Evolutionary conservation across 2,329 filamentous ascomycete genomes (phyloP), one percentile per base, ranked within the genome.

Genomic region (Juglanconis sp.): DNA sequence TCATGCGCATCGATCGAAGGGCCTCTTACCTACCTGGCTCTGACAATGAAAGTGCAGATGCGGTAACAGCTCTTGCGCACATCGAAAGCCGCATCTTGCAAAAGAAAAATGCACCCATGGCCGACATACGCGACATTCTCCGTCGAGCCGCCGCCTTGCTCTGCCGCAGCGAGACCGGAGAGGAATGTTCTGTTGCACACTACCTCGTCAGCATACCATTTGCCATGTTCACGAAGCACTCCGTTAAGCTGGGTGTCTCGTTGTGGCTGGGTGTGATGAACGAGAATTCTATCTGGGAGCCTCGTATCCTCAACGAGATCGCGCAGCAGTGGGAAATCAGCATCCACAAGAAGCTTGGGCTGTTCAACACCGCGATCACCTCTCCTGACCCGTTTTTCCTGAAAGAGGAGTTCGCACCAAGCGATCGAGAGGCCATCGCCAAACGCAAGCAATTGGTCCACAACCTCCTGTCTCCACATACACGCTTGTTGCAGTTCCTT

Each of bases 191-290:
- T 1, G 88, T 97, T 59, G 87, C 92, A 11, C 90, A 94, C 69
- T 89, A 96, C 69, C 82, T 99, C 15, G 94, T 99, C 64, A 88
- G 86, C 66, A 95, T 99, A 63, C 96, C 95, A 0, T 99, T 99
- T 73, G 85, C 86, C 46, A 85, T 96, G 51, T 98, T 99, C 72
- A 96, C 90, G 5, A 96, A 96, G 72, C 90, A 96, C 69, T 95
- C 93, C 2, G 95, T 99, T 72, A 96, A 96, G 71, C 85, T 98
- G 54, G 96, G 95, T 5, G 90, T 97, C 40, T 97, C 95, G 4
- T 79, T 99, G 6, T 99, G 95, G 95, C 86, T 97, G 63, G 95
- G 95, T 32, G 91, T 98, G 13, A 96, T 98, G 69, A 95, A 98
- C 68, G 95, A 99, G 72, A 98, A 96, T 69, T 91, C 93, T 3